These are phyloP conservation scores for Penicillium verhagenii DNA, from an alignment of 495 filamentous ascomycete genomes.

Conservation along the genomic window DNA sequence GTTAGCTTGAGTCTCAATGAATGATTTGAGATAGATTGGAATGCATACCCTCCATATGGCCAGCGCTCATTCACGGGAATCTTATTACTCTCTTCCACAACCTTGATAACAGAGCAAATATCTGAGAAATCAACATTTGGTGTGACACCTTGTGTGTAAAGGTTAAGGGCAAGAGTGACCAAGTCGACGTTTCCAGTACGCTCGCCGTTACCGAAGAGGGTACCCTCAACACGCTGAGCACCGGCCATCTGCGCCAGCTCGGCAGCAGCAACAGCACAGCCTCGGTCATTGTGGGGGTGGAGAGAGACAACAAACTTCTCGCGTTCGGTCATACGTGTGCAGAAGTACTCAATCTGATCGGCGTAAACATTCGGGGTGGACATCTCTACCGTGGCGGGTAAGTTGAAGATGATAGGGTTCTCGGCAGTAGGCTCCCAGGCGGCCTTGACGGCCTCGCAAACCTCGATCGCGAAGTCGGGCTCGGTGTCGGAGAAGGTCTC, in stretches of 20 bases:
- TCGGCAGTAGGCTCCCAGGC: slow-evolving; percentile 84
- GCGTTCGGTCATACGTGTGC: slow-evolving; percentile 72
- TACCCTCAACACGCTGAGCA: slow-evolving; percentile 91
- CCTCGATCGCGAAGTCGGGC: slow-evolving; percentile 75
- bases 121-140: slow-evolving; percentile 91
- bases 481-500: slow-evolving; percentile 94
- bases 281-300: slow-evolving; percentile 93
- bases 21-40: background rate
- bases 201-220: slow-evolving; percentile 94
- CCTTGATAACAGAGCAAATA: slow-evolving; percentile 80
- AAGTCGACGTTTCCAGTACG: slow-evolving; percentile 95
- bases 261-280: slow-evolving; percentile 83
- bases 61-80: slow-evolving; percentile 87
- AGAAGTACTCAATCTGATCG: slow-evolving; percentile 97
- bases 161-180: slow-evolving; percentile 90
- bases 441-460: slow-evolving; percentile 95
- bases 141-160: slow-evolving; percentile 92
- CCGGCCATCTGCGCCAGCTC: slow-evolving; percentile 98
- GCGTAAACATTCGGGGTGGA: slow-evolving; percentile 94
- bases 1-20: background rate
- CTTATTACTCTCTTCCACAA: slow-evolving; percentile 91
- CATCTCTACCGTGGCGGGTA: slow-evolving; percentile 96
- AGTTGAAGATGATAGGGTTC: slow-evolving; percentile 93
- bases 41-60: slow-evolving; percentile 72
- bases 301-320: slow-evolving; percentile 80